Conservation (phyloP, 208 protist species). For the Leishmania braziliensis region DNA sequence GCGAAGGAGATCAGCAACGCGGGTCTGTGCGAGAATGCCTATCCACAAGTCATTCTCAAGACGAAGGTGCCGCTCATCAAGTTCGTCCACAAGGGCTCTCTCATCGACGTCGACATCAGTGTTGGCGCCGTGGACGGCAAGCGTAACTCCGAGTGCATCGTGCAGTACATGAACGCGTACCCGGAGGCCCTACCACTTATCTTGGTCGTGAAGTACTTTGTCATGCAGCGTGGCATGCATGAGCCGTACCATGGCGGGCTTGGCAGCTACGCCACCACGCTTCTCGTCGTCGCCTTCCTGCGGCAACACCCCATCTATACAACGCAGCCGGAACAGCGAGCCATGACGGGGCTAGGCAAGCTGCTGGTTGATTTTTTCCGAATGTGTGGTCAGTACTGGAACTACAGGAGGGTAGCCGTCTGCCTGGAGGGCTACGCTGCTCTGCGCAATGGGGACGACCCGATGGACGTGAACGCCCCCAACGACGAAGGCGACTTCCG, state of each 20-base stretch:
- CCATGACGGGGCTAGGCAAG: conserved; percentile 82
- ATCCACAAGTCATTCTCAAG: conserved; percentile 90
- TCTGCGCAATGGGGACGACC: background rate
- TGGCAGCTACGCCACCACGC: conserved; percentile 86
- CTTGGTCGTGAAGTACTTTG: conserved; percentile 91
- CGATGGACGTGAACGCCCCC: background rate
- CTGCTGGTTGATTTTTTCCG: conserved; percentile 94
- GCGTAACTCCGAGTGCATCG: conserved; percentile 76
- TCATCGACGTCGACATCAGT: conserved; percentile 91
- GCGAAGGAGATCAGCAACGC: conserved; percentile 63
- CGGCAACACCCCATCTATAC: conserved; percentile 90
- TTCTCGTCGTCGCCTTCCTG: conserved; percentile 92
- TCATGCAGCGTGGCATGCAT: conserved; percentile 91
- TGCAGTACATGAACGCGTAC: conserved; percentile 61
- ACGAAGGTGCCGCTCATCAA: conserved; percentile 95
- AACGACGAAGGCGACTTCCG: conserved; percentile 19
- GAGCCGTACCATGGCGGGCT: conserved; percentile 94
- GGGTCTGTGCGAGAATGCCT: conserved; percentile 62
- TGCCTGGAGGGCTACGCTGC: conserved; percentile 43
- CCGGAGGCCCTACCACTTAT: conserved; percentile 82
- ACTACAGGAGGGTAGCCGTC: conserved; percentile 80
- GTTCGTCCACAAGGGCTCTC: conserved; percentile 72
- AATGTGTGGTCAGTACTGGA: conserved; percentile 90
- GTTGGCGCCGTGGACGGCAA: conserved; percentile 85
- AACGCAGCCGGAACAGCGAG: conserved; percentile 40